Evolutionary conservation across 2,329 filamentous ascomycete genomes (phyloP), one percentile per base, ranked within the genome.

Genomic region (Epichloe coenophiala): DNA sequence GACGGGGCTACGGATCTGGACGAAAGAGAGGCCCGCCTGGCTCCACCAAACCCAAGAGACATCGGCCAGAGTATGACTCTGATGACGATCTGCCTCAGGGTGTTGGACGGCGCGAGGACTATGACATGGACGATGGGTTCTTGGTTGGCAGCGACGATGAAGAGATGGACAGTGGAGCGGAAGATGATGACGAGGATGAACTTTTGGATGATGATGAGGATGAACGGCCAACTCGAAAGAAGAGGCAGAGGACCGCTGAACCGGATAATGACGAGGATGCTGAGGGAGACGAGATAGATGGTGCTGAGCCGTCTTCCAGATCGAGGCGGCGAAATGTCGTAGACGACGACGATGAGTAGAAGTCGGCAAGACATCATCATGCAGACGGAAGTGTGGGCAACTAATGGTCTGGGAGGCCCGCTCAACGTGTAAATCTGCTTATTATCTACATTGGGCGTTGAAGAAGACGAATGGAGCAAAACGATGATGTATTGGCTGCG

Each of bases 51-150:
- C 66, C 70, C 44, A 79, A 77, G 67, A 71, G 74, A 59, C 72
- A 73, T 35, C 72, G 74, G 39, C 71, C 74, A 53, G 85, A 86
- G 57, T 86, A 88, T 54, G 85, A 90, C 59, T 87, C 87, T 8
- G 86, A 89, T 58, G 84, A 88, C 57, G 84, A 86, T 53, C 72
- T 82, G 37, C 78, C 80, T 15, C 75, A 77, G 38, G 78, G 80
- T 35, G 71, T 71, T 44, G 75, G 75, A 35, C 77, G 78, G 48
- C 76, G 83, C 53, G 84, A 90, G 56, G 84, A 88, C 56, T 91
- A 91, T 61, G 86, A 90, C 55, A 76, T 84, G 61, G 84, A 84
- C 36, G 86, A 91, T 60, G 86, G 84, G 51, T 91, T 91, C 62
- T 77, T 91, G 51, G 86, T 84, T 3, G 74, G 74, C 3, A 88